Evolutionary conservation across 345 rosid genomes (phyloP), one percentile per base, ranked within the genome.

Genomic region (Sonneratia caseolaris): DNA sequence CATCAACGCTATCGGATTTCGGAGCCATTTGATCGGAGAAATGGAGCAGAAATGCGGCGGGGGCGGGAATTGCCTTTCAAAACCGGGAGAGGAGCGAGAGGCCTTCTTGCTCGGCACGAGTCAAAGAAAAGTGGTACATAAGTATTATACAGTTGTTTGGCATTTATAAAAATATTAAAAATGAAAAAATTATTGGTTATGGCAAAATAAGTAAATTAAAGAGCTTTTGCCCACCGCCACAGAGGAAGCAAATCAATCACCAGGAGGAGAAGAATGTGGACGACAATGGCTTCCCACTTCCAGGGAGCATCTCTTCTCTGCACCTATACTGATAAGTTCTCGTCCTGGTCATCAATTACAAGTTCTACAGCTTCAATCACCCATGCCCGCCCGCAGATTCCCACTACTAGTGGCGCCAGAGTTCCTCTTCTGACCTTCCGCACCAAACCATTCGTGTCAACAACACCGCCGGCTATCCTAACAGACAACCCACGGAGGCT

Each of bases 1-100:
- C 87, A 83, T 91, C 97, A 14, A 87, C 70, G 80, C 82, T 84
- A 68, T 93, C 96, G 40, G 89, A 72, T 79, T 89, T 93, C 0
- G 93, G 92, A 80, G 98, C 88, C 98, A 93, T 93, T 51, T 73
- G 68, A 36, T 57, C 78, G 73, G 32, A 73, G 70, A 74, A 62
- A 24, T 15, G 64, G 61, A 36, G 65, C 65, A 0, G 49, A 27
- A n/a, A 18, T 13, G 73, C 2, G 45, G 72, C 49, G 59, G 37
- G 62, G 64, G 73, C 73, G 73, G 73, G 59, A 53, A 47, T 13
- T 47, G 13, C 51, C 51, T 47, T 47, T 47, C 51, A 47, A 47
- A n/a, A n/a, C 35, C 27, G 35, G 35, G 22, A 57, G 64, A 24
- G 42, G 32, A 22, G 49, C 2, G 37, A 3, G 27, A 32, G 38